Conservation (phyloP, 768 basidiomycete species). For the Pleurotus eryngii region DNA sequence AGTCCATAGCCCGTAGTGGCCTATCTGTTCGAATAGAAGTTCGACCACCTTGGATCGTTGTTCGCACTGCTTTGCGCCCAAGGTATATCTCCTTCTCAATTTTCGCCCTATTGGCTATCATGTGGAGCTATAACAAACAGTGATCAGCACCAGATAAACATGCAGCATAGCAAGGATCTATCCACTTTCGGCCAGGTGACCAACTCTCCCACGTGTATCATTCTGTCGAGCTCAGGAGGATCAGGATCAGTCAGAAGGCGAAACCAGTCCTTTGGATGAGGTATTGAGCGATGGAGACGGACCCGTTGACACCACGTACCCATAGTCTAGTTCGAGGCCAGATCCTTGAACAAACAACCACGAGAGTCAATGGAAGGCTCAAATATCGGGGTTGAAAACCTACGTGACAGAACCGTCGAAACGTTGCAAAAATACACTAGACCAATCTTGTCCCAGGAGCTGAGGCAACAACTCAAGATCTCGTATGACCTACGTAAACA, state of each 20-base stretch:
- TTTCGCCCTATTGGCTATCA: constrained; percentile 87
- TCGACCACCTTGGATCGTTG: constrained; percentile 29
- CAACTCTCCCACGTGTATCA: constrained; percentile 82
- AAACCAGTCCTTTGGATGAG: constrained; percentile 66
- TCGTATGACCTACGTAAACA: constrained; percentile 64
- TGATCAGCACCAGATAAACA: not conserved
- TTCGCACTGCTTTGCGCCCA: constrained; percentile 73
- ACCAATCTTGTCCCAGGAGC: constrained; percentile 92
- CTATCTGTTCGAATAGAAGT: not conserved
- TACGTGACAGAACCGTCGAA: constrained; percentile 90
- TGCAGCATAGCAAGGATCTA: constrained; percentile 11
- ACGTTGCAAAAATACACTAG: constrained; percentile 90
- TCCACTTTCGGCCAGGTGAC: constrained; percentile 97
- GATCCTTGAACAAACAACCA: constrained; percentile 44
- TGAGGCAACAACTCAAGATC: constrained; percentile 96
- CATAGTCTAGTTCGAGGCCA: constrained; percentile 80
- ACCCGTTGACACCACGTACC: constrained; percentile 35
- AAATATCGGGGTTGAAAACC: constrained; percentile 23
- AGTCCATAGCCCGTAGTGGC: constrained; percentile 1
- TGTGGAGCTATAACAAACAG: constrained; percentile 61
- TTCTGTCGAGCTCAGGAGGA: constrained; percentile 71
- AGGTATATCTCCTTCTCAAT: constrained; percentile 81
- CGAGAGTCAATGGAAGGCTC: constrained; percentile 22
- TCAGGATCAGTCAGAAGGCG: constrained; percentile 83
- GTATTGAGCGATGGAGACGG: constrained; percentile 4